Evolutionary conservation across 306 rosid species (phyloP), one percentile per base, ranked within the genome.

Genomic region (Malus sieversii): DNA sequence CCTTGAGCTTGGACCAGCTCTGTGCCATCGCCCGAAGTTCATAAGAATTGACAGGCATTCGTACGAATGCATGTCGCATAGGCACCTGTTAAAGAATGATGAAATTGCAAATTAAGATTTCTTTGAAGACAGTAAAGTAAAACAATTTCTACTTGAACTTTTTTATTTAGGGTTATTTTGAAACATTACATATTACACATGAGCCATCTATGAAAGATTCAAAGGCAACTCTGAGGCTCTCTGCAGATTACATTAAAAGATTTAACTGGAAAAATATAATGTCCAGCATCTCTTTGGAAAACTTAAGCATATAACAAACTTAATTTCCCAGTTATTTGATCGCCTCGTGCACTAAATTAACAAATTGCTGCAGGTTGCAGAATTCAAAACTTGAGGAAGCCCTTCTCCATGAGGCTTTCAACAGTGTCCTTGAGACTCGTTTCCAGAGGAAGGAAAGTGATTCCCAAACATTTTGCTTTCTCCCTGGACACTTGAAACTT

Each of bases 361-460:
- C 6, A 51, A 51, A 5, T 51, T 51, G 19, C 55, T 51, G 55
- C 20, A 14, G 5, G 20, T 53, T 57, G 52, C 15, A 57, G 19
- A 16, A 4, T 35, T 72, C 64, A 63, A 23, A 52, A 1, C 14
- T 30, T 67, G 44, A 76, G 70, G 14, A 71, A 66, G 25, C 81
- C 81, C 62, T 81, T 81, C 29, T 77, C 81, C 78, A 35, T 77
- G 11, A 81, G 64, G 81, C 78, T 72, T 59, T 71, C 76, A 30
- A 70, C 27, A 30, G 76, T 62, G 23, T 78, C 81, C 70, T 52
- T 55, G 4, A 82, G 75, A 72, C 51, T 82, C 5, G 32, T 45
- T 62, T 80, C 79, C 66, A 80, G 33, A 4, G 79, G 78, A 55
- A 22, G 64, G 60, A 71, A 77, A 20, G 18, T 59, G 10, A 81